Conservation (phyloP, 176 grass and related monocot genomes). For the Cenchrus purpureus region DNA sequence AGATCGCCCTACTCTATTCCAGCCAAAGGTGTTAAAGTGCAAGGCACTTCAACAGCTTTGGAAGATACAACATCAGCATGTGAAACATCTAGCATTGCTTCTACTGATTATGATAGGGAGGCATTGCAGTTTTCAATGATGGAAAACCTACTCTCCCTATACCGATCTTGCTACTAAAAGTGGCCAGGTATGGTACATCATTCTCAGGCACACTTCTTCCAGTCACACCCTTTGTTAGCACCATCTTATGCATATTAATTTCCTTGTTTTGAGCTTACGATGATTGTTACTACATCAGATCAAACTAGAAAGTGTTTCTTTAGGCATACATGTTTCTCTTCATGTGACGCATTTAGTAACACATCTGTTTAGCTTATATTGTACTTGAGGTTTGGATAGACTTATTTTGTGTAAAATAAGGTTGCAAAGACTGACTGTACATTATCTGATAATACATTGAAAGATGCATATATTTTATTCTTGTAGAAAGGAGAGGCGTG, state of each 20-base stretch:
- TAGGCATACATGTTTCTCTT: background rate
- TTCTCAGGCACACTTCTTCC: slow-evolving; percentile 23
- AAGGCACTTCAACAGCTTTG: slow-evolving; percentile 32
- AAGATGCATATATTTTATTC: background rate
- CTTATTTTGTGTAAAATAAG: background rate
- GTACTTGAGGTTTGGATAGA: slow-evolving; percentile 12
- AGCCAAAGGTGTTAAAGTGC: slow-evolving; percentile 42
- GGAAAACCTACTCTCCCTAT: slow-evolving; percentile 30
- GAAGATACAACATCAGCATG: slow-evolving; percentile 44
- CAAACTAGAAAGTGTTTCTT: slow-evolving; percentile 7
- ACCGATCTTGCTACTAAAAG: slow-evolving; percentile 35
- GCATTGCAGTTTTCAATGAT: slow-evolving; percentile 51
- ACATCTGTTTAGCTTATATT: slow-evolving; percentile 24
- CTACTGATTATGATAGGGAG: slow-evolving; percentile 60
- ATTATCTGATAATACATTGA: slow-evolving; percentile 27
- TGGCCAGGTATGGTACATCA: slow-evolving; percentile 52
- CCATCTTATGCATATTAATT: slow-evolving; percentile 27
- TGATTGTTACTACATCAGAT: background rate
- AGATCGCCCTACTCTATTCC: slow-evolving; percentile 65
- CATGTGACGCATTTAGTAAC: background rate
- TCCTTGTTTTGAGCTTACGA: slow-evolving; percentile 19
- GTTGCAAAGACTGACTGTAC: background rate
- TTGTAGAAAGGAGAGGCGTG: background rate
- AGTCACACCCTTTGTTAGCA: slow-evolving; percentile 32
- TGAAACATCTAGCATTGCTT: slow-evolving; percentile 60